Evolutionary conservation across 768 basidiomycete species (phyloP), one percentile per base, ranked within the genome.

Genomic region (Agaricus sinodeliciosus): DNA sequence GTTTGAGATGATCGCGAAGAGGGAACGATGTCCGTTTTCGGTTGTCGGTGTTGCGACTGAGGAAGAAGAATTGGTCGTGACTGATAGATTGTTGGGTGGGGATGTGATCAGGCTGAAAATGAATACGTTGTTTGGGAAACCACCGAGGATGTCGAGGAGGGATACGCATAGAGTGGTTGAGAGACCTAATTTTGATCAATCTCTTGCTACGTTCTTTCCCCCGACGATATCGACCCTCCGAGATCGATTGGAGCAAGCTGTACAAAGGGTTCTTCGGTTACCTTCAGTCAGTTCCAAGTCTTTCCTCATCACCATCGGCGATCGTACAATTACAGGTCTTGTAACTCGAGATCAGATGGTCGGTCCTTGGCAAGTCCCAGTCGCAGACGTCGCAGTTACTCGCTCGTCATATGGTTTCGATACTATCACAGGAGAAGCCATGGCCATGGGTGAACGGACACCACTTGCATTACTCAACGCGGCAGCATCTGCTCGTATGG

Each of bases 311-410:
- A 99, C 96, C 46, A 99, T 99, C 55, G 96, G 96, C 22, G 96
- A 99, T 63, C 82, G 96, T 42, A 79, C 87, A 34, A 85, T 99
- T 66, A 93, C 94, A 0, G 96, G 96, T 19, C 82, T 99, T 43
- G 91, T 97, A 56, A 83, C 88, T 5, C 82, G 96, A 49, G 96
- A 99, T 65, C 96, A 99, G 69, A 98, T 99, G 95, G 92, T 97
- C 19, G 96, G 96, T 0, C 95, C 94, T 0, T 99, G 90, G 89
- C 96, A 99, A 69, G 89, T 97, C 9, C 95, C 96, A 35, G 91
- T 97, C 6, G 89, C 95, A 16, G 95, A 99, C 59, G 95, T 96
- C 47, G 96, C 95, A 2, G 91, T 97, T 40, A 99, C 95, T 4
- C 85, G 89, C n/a, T 78, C 92, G 0, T 84, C 93, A 6, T 96